Evolutionary conservation across 192 early-diverging fungal genomes (phyloP), one percentile per base, ranked within the genome.

Genomic region (Coemansia sp.): DNA sequence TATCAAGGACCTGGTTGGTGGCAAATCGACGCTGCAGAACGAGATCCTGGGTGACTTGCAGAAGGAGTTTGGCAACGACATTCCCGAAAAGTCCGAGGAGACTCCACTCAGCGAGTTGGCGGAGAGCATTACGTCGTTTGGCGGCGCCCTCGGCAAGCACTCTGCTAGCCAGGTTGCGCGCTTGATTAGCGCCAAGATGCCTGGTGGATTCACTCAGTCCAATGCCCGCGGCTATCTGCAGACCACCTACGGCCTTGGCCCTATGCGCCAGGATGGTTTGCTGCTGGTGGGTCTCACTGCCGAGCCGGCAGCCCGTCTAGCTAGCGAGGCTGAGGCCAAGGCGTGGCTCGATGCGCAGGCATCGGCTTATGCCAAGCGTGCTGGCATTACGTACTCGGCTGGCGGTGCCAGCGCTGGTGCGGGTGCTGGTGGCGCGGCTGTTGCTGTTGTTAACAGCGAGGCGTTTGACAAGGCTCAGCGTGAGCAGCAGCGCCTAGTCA

Each of bases 11-110:
- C 89, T 98, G 41, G 92, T 94, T 27, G 94, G 93, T 46, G 96
- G 96, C 69, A 97, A 97, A 75, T 95, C 93, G 3, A 98, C 96
- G 39, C 86, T 98, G 59, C 95, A 96, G 72, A 98, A 98, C 85
- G 96, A 98, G 75, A 96, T 98, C 53, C 86, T 97, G 44, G 96
- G 96, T 78, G 96, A 98, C 77, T 82, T 97, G 46, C 91, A 90
- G 54, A 94, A 92, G 66, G 96, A 98, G 79, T 96, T 98, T 81
- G 71, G 80, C 93, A 98, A 91, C 83, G 83, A 88, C 61, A 89
- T 93, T 56, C 91, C 94, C 29, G 94, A 98, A 67, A 93, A 94
- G 76, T 88, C 93, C 64, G 96, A 85, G 93, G 87, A 95, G 93
- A 68, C 88, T 88, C 42, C 90, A 88, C 61, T 93, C 88, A 40